phyloP scores from a whole-genome alignment of 2,329 filamentous ascomycete species.

The Neofusicoccum sp. region DNA sequence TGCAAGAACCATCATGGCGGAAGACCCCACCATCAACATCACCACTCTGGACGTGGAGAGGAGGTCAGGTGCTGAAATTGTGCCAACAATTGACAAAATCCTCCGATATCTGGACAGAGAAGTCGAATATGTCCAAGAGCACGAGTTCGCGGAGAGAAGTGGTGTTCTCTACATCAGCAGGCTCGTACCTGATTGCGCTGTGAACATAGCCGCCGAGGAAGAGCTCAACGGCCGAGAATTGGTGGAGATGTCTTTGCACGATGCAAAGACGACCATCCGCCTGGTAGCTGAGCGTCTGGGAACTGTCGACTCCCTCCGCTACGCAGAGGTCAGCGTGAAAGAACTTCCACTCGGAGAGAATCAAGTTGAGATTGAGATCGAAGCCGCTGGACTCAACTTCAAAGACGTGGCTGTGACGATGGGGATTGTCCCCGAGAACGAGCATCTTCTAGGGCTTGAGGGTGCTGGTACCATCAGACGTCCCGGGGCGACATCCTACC shows the following conservation, averaged over 20 bases:
- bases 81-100: neutral
- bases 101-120: neutral
- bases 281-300: conserved; percentile 21
- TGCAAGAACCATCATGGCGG: neutral
- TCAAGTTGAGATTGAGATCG: conserved; percentile 26
- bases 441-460: conserved; percentile 24
- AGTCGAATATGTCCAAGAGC: neutral
- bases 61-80: neutral
- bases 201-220: conserved; percentile 3
- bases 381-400: conserved; percentile 26
- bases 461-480: conserved; percentile 22
- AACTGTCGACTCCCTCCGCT: conserved; percentile 22
- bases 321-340: conserved; percentile 15
- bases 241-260: neutral
- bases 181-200: neutral
- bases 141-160: neutral
- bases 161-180: neutral
- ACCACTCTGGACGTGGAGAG: neutral
- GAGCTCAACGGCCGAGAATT: neutral
- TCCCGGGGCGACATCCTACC: neutral
- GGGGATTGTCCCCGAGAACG: conserved; percentile 16
- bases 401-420: conserved; percentile 24
- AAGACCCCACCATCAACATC: neutral
- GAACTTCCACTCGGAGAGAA: conserved; percentile 15
- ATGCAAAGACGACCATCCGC: conserved; percentile 10